Conservation (phyloP, 495 filamentous ascomycete genomes). For the Bathelium albidoporum region DNA sequence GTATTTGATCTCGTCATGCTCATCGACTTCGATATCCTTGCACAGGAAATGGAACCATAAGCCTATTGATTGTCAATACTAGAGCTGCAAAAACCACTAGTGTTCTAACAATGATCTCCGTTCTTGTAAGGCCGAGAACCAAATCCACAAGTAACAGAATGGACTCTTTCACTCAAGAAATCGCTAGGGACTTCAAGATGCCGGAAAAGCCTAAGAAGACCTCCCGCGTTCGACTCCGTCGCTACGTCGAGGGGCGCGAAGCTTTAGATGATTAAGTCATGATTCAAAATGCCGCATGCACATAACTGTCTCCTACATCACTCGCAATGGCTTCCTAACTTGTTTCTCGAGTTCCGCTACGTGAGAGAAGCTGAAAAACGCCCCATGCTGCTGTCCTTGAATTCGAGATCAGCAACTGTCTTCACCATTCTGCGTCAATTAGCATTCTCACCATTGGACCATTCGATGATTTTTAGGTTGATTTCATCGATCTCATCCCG, state of each 20-base stretch:
- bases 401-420: background rate
- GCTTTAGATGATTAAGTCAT: background rate
- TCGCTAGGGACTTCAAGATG: constrained; percentile 8
- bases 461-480: constrained; percentile 6
- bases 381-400: background rate
- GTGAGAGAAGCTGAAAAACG: background rate
- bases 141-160: constrained; percentile 15
- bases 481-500: constrained; percentile 3
- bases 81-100: background rate
- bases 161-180: constrained; percentile 10
- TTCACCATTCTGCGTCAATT: background rate
- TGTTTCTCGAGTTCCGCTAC: constrained; percentile 4
- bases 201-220: constrained; percentile 10
- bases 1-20: constrained; percentile 3
- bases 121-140: constrained; percentile 3
- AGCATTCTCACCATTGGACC: constrained; percentile 1
- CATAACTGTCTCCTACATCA: constrained; percentile 4
- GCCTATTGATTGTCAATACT: constrained; percentile 6
- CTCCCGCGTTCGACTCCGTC: background rate
- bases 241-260: constrained; percentile 9
- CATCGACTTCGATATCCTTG: constrained; percentile 13
- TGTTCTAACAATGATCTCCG: constrained; percentile 9
- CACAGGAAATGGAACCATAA: constrained; percentile 15
- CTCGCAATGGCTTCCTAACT: background rate
- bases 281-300: background rate